phyloP scores from a whole-genome alignment of 2,329 filamentous ascomycete genomes.

The Aspergillus arachidicola region DNA sequence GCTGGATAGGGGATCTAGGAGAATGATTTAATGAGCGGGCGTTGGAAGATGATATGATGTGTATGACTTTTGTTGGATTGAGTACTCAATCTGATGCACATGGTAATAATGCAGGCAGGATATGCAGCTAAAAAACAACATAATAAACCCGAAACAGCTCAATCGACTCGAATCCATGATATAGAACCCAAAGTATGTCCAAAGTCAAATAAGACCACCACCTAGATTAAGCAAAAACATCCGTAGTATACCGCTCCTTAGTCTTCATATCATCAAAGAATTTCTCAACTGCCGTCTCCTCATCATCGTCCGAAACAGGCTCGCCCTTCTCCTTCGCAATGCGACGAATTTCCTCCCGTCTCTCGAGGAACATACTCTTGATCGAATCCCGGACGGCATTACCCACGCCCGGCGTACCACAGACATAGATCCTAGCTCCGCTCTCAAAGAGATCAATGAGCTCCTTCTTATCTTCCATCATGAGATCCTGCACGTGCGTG shows the following conservation, averaged over 20 bases:
- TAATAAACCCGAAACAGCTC: not conserved
- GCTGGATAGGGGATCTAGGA: not conserved
- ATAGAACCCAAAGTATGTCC: not conserved
- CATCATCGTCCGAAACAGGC: slow-evolving; percentile 35
- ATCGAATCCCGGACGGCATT: slow-evolving; percentile 50
- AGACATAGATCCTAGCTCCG: slow-evolving; percentile 65
- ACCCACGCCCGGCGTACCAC: slow-evolving; percentile 60
- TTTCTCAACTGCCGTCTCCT: slow-evolving; percentile 29
- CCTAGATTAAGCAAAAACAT: slow-evolving; percentile 54
- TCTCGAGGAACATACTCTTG: slow-evolving; percentile 38
- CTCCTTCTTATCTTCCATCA: slow-evolving; percentile 53
- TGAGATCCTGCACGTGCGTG: slow-evolving; percentile 56
- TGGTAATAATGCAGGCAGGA: not conserved
- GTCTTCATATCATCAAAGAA: slow-evolving; percentile 34
- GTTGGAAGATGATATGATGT: no score
- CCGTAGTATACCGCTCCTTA: slow-evolving; percentile 61
- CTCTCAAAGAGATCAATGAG: slow-evolving; percentile 49
- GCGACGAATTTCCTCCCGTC: slow-evolving; percentile 33
- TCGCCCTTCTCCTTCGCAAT: slow-evolving; percentile 29
- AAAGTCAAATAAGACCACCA: not conserved
- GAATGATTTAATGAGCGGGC: no score
- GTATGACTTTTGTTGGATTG: not conserved
- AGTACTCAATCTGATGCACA: not conserved
- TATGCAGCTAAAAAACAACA: not conserved
- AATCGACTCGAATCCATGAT: not conserved